Base-by-base conservation (phyloP, 257 asterid species). In the Primulina eburnea region DNA sequence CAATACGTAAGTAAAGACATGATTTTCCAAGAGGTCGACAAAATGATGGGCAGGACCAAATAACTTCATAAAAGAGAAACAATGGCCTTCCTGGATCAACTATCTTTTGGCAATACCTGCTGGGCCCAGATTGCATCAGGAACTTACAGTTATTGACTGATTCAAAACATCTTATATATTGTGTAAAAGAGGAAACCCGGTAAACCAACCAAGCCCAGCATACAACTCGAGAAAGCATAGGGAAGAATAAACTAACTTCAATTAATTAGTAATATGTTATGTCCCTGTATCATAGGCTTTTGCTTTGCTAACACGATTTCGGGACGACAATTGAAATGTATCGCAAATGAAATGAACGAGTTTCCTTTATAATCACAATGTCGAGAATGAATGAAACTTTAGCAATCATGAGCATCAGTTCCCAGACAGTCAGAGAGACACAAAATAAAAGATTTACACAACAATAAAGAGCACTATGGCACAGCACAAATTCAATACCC, bases 401-500 rank as follows among this genome's bases (percentile, higher is more conserved):
- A 67, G 43, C 58, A 72, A 66, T 52, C 57, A 55, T 35, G 20
- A 18, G 60, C 62, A 32, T 4, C 24, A 38, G 61, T 64, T 38
- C 24, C 40, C 43, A 61, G 60, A 60, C 26, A 28, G 30, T 28
- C 4, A 28, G 2, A 73, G 53, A 16, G 65, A 38, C 59, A 24
- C 32, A 68, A 8, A 57, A 66, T 26, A 58, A 17, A 38, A 58
- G 64, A 70, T n/a, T 33, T 56, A 8, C 37, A 14, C 33, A 10
- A 8, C 63, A 2, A 16, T 9, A 12, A 53, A 32, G 53, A 16
- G 65, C 52, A 5, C 62, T 12, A 24, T 24, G n/a, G 58, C 60
- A 12, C 20, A 29, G 37, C 62, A 43, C 18, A 65, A 18, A 60
- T 47, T 40, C 21, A 56, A 69, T 86, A 94, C 99, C 94, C 97